Evolutionary conservation across 441 rosid genomes (phyloP), one percentile per base, ranked within the genome.

Genomic region (Sinapis alba): DNA sequence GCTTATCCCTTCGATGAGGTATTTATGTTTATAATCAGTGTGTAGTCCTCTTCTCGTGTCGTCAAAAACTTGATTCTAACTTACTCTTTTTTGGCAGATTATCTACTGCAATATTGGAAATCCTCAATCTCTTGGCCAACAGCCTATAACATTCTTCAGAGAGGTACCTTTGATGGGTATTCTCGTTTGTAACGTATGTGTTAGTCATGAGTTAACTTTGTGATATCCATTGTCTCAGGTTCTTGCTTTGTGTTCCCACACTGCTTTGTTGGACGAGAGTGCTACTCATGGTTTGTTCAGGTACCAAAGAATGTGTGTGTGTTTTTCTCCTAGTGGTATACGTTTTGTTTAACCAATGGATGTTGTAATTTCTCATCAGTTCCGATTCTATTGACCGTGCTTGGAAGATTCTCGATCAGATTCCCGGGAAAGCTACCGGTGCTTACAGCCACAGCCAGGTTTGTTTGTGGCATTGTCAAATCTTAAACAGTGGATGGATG

Each of bases 391-490:
- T 95, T 57, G 88, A 83, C 50, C 83, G 96, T 65, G 96, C 98
- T 67, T 85, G 97, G 97, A 84, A 91, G 85, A 90, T 93, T 81
- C 89, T 95, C 36, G 93, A 91, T 72, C 96, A 91, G 76, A 95
- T 95, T 83, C 97, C 99, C 47, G 97, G 97, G 70, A 85, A 87
- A 82, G 99, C 98, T 20, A 93, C 95, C 20, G 98, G 99, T 73
- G 97, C 98, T 82, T 95, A 95, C 76, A 95, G 95, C 79, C 99
- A 95, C 74, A 90, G 98, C 79, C 98, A 95, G 95, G 99, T 93
- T 62, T n/a, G n/a, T n/a, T 68, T 34, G 79, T 76, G 19, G 76
- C 71, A 24, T 62, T 68, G 15, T 10, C 59, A 73, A 73, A 58
- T n/a, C 26, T 15, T 28, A 6, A 56, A 26, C 30, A 61, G 69